Evolutionary conservation across 306 rosid species (phyloP).

Genomic region (Inga oerstediana): DNA sequence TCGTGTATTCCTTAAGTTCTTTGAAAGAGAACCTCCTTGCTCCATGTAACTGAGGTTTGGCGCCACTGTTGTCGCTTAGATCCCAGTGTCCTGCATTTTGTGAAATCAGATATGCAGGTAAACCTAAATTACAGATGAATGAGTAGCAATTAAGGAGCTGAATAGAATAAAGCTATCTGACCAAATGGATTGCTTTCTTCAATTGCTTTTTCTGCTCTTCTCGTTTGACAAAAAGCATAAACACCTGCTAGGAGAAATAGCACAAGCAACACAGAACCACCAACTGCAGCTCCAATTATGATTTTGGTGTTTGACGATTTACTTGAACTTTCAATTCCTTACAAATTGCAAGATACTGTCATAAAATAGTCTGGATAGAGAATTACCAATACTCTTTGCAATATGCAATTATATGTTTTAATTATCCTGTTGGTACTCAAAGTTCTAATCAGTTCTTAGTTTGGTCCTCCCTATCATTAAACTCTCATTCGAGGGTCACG

Average conservation of each 20-base stretch:
- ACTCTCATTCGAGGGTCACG: neutral
- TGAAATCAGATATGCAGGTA: neutral
- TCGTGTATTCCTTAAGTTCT: conserved; percentile 50
- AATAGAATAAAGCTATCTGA: conserved; percentile 3
- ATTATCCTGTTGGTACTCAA: neutral
- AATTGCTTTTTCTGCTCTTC: conserved; percentile 45
- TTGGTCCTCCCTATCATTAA: neutral
- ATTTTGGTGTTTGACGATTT: conserved; percentile 35
- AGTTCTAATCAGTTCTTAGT: neutral
- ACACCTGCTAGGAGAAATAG: conserved; percentile 46
- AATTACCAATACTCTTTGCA: neutral
- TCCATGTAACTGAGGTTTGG: conserved; percentile 46
- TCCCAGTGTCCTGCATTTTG: conserved; percentile 30
- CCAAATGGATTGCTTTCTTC: conserved; percentile 50
- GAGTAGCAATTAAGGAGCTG: neutral
- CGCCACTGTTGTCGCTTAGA: conserved; percentile 14
- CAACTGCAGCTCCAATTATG: conserved; percentile 59
- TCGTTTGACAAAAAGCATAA: conserved; percentile 59
- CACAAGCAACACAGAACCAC: conserved; percentile 50
- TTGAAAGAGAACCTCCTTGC: conserved; percentile 14
- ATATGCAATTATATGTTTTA: neutral
- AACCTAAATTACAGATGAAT: neutral
- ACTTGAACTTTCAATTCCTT: conserved; percentile 7
- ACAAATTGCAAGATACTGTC: conserved; percentile 6
- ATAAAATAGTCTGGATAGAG: neutral